Evolutionary conservation across 169 alveolate genomes (phyloP).

Genomic region (Cryptosporidium baileyi): DNA sequence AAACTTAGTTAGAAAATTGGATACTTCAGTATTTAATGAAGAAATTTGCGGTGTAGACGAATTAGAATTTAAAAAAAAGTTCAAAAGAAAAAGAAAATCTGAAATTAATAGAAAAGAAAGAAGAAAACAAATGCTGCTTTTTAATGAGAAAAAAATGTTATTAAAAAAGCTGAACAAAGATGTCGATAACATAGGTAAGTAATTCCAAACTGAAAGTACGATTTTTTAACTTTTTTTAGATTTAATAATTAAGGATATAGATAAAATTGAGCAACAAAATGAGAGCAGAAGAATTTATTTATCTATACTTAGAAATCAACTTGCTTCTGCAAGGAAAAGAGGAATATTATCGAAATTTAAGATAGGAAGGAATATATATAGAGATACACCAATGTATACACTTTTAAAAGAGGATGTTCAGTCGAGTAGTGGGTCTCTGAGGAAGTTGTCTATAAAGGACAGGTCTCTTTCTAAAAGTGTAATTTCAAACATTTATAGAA

Average conservation of each 20-base stretch:
- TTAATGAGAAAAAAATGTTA: neutral
- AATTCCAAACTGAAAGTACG: neutral
- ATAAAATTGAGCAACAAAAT: neutral
- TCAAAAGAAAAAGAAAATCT: slow-evolving; percentile 17
- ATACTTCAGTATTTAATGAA: too few species aligned
- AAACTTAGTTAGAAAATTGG: neutral
- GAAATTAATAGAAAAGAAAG: slow-evolving; percentile 1
- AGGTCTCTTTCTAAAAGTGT: slow-evolving; percentile 3
- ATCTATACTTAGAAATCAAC: slow-evolving; percentile 1
- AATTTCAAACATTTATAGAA: slow-evolving; percentile 36
- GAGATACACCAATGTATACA: neutral
- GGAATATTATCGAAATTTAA: slow-evolving; percentile 24
- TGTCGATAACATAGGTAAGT: slow-evolving; percentile 60
- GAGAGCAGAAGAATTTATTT: slow-evolving; percentile 10
- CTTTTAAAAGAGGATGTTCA: slow-evolving; percentile 2
- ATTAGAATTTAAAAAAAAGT: neutral
- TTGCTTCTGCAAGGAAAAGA: slow-evolving; percentile 18
- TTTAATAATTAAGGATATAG: slow-evolving; percentile 7
- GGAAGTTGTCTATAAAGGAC: slow-evolving; percentile 1
- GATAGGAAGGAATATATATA: slow-evolving; percentile 38
- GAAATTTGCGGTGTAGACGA: too few species aligned
- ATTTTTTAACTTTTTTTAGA: neutral
- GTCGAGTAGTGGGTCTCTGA: slow-evolving; percentile 35
- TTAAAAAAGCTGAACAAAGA: slow-evolving; percentile 19
- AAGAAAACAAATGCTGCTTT: neutral